These are phyloP conservation scores for Fusarium dimerum DNA, from an alignment of 2,329 filamentous ascomycete genomes.

Conservation along the genomic window DNA sequence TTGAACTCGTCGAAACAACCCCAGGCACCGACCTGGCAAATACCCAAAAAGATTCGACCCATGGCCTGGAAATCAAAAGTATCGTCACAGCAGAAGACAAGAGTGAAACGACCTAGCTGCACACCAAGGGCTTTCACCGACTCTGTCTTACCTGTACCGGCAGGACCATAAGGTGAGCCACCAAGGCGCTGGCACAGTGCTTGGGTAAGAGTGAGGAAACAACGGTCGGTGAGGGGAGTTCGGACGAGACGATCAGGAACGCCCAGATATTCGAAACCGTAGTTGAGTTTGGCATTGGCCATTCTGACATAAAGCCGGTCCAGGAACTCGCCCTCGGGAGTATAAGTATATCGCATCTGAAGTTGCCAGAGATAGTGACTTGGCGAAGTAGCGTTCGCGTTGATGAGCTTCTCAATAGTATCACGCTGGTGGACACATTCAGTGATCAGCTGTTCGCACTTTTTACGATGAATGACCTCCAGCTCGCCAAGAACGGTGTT, in stretches of 20 bases:
- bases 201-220: conserved; percentile 96
- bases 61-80: conserved; percentile 99
- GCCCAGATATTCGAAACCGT: conserved; percentile 97
- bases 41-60: conserved; percentile 98
- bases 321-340: conserved; percentile 75
- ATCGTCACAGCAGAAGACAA: conserved; percentile 99
- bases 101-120: conserved; percentile 93
- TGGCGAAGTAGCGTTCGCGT: conserved; percentile 70
- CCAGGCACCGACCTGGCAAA: conserved; percentile 98
- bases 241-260: conserved; percentile 95
- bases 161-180: conserved; percentile 95
- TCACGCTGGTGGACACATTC: conserved; percentile 98
- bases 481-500: conserved; percentile 88
- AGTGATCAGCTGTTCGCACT: conserved; percentile 97
- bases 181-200: conserved; percentile 92
- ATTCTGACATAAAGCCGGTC: conserved; percentile 89
- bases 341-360: conserved; percentile 96
- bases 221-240: conserved; percentile 95
- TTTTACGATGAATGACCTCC: conserved; percentile 84
- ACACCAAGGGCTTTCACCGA: conserved; percentile 97
- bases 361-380: conserved; percentile 91
- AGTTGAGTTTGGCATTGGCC: conserved; percentile 93
- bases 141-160: conserved; percentile 98
- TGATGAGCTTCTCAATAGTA: conserved; percentile 82
- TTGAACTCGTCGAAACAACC: conserved; percentile 99